Percentiles rank a stretch among this genome's conserved stretches.
These are phyloP conservation scores for Aurifilum marmelostoma DNA, from an alignment of 2,329 filamentous ascomycete genomes.

Conservation along the genomic window DNA sequence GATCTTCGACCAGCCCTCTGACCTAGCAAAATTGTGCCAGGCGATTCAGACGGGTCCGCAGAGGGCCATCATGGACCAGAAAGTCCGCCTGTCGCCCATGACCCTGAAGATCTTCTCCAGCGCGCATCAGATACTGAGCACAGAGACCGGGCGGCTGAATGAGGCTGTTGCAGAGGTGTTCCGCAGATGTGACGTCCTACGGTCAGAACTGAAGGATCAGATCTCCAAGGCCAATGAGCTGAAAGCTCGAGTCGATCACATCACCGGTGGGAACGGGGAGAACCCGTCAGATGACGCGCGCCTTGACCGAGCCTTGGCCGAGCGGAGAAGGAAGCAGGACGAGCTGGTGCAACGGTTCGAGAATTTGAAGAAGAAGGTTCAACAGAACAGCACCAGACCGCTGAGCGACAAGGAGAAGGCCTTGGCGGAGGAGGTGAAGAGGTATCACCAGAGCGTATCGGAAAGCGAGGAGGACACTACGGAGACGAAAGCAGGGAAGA, in stretches of 20 bases:
- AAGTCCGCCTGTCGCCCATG: constrained; percentile 70
- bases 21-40: constrained; percentile 49
- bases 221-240: constrained; percentile 68
- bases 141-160: constrained; percentile 70
- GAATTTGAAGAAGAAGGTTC: constrained; percentile 54
- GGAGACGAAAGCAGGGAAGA: constrained; percentile 35
- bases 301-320: constrained; percentile 61
- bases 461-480: constrained; percentile 38
- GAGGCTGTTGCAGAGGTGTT: constrained; percentile 74
- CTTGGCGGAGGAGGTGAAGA: constrained; percentile 50
- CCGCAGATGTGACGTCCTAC: constrained; percentile 68
- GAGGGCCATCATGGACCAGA: constrained; percentile 65
- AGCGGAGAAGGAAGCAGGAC: constrained; percentile 58
- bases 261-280: constrained; percentile 62
- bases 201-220: constrained; percentile 69
- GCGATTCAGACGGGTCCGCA: constrained; percentile 62
- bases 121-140: constrained; percentile 70
- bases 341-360: constrained; percentile 64
- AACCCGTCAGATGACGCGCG: constrained; percentile 59
- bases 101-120: constrained; percentile 74
- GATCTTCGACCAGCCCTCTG: constrained; percentile 52
- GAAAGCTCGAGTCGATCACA: constrained; percentile 66
- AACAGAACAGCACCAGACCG: constrained; percentile 51
- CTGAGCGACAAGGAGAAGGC: constrained; percentile 65
- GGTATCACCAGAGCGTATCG: constrained; percentile 46